Conservation (phyloP, 1,284 basidiomycete genomes). For the Megacollybia platyphylla region DNA sequence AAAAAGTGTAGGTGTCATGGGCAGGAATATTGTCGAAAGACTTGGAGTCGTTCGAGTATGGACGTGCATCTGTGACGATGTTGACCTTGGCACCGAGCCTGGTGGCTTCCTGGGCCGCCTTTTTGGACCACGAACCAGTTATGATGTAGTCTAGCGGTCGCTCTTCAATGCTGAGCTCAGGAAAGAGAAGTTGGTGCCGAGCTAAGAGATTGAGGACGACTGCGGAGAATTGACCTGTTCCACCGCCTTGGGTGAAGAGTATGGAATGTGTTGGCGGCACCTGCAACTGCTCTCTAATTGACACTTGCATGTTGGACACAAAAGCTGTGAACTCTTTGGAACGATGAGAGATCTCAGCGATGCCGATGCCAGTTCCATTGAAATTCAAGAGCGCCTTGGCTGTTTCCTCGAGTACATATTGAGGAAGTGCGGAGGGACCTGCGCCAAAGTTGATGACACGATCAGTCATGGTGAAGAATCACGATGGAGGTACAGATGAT, state of each 20-base stretch:
- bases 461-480: conserved; percentile 19
- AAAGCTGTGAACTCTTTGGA: conserved; percentile 78
- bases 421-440: conserved; percentile 82
- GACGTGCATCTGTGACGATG: conserved; percentile 57
- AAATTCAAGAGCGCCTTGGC: conserved; percentile 77
- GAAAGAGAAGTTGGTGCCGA: conserved; percentile 59
- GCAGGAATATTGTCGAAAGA: conserved; percentile 76
- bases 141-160: conserved; percentile 76
- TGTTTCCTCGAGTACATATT: conserved; percentile 72
- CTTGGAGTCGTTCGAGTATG: conserved; percentile 50
- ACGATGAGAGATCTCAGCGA: conserved; percentile 90
- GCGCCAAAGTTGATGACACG: conserved; percentile 83
- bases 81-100: conserved; percentile 52
- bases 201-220: conserved; percentile 84
- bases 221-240: conserved; percentile 81
- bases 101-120: conserved; percentile 72
- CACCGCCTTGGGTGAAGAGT: conserved; percentile 89
- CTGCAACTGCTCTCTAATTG: conserved; percentile 62
- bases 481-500: neutral
- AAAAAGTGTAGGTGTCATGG: conserved; percentile 68
- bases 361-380: conserved; percentile 79
- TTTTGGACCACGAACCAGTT: conserved; percentile 86
- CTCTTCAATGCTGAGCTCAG: conserved; percentile 39
- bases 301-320: conserved; percentile 53
- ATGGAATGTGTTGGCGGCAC: conserved; percentile 80